Conservation (phyloP, 2,329 filamentous ascomycete genomes). For the Sporothrix curviconia region DNA sequence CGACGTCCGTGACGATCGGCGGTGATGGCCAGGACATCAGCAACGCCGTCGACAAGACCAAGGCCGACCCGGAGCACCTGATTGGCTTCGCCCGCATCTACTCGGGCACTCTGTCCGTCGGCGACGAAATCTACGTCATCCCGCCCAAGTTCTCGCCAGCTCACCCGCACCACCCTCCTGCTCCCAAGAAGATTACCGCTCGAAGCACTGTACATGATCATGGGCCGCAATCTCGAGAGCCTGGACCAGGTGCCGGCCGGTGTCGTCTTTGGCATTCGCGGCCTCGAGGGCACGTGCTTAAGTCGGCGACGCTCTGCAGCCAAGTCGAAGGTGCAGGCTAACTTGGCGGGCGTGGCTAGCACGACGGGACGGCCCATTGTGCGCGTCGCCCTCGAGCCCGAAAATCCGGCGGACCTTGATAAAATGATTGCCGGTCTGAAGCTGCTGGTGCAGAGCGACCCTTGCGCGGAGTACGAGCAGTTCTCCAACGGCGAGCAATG, state of each 20-base stretch:
- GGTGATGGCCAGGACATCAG: neutral
- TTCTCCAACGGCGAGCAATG: constrained; percentile 90
- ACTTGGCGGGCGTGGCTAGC: constrained; percentile 74
- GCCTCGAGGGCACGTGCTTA: constrained; percentile 84
- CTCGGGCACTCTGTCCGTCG: constrained; percentile 81
- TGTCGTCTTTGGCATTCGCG: constrained; percentile 90
- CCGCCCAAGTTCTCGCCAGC: constrained; percentile 89
- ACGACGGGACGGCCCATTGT: constrained; percentile 86
- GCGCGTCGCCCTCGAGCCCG: constrained; percentile 88
- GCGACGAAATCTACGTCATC: constrained; percentile 84
- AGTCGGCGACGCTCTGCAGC: constrained; percentile 89
- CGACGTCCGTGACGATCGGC: constrained; percentile 5
- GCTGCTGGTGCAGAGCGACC: constrained; percentile 87
- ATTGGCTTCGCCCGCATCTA: constrained; percentile 94
- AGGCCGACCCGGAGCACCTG: constrained; percentile 73
- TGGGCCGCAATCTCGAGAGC: constrained; percentile 83
- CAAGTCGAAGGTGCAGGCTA: constrained; percentile 78
- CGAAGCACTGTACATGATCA: constrained; percentile 85
- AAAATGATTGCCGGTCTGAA: constrained; percentile 90
- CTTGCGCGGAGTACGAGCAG: constrained; percentile 92
- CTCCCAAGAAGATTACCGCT: constrained; percentile 78
- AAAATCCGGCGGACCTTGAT: constrained; percentile 80
- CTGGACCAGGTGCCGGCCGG: constrained; percentile 82
- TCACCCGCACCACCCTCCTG: constrained; percentile 61
- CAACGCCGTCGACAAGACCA: constrained; percentile 50